Base-by-base conservation (phyloP, 1,284 basidiomycete species). In the Fereydounia khargensis region DNA sequence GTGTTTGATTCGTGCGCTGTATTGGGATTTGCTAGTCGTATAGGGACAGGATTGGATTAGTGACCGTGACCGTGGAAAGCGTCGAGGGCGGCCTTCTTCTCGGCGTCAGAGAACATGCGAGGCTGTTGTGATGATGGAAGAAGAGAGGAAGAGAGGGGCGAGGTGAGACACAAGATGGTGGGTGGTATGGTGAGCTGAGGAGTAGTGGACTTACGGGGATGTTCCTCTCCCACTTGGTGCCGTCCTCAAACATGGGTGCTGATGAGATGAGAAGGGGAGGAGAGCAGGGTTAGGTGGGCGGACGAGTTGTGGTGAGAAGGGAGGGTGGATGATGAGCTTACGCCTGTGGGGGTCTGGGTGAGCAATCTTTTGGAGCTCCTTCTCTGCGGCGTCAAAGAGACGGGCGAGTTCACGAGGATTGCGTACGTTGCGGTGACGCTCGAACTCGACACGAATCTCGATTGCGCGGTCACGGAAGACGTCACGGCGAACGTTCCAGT, bases 331-430 rank as follows among this genome's bases (percentile, higher is more conserved):
- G 32, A 5, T 20, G 19, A 81, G n/a, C 84, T 79, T 78, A 95
- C 91, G 79, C 77, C 87, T 86, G 78, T 91, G 91, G 39, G 91
- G 91, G 78, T 95, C 91, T 10, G 91, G 91, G 76, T 96, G 91
- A 58, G 80, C 80, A 66, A 79, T 82, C 23, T 77, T 78, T 13
- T 83, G 85, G 22, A 95, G 80, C 22, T 83, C 78, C 8, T 83
- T 85, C 79, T 95, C 91, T 6, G 90, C 89, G 70, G 85, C 83
- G 70, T 85, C 83, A 31, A 96, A 79, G 44, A 95, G 83, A n/a
- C 79, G 73, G 11, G 88, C 87, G 42, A 96, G 80, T 22, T 86
- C 86, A 59, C 91, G 82, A 13, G 91, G 91, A 76, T 95, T 89
- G 49, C 84, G 83, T 42, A 95, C 85, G 73, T 94, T 81, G 51